These are phyloP conservation scores for Podaxis sp. DNA, from an alignment of 768 basidiomycete genomes.

Conservation along the genomic window DNA sequence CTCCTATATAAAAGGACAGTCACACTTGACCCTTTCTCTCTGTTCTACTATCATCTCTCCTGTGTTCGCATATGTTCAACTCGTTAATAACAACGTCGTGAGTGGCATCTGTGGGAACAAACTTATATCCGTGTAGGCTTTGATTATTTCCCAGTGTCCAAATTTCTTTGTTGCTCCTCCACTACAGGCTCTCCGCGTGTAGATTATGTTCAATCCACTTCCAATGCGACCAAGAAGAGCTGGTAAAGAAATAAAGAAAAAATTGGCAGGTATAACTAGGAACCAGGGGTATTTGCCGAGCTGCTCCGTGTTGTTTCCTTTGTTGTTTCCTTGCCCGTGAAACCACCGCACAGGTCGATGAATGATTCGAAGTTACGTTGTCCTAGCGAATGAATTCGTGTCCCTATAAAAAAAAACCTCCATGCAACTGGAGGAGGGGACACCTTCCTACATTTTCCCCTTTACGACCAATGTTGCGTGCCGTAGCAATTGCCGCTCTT, in stretches of 20 bases:
- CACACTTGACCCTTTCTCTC: too few species aligned
- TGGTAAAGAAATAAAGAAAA: not conserved
- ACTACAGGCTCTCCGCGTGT: too few species aligned
- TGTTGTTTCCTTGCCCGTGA: not conserved
- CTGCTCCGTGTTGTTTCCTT: not conserved
- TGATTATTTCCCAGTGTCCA: constrained; percentile 39
- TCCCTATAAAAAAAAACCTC: not conserved
- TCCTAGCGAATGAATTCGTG: not conserved
- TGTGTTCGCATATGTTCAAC: too few species aligned
- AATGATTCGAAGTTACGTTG: not conserved
- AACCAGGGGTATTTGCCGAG: not conserved
- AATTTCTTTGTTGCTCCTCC: too few species aligned
- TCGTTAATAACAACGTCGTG: too few species aligned
- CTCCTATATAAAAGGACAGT: too few species aligned
- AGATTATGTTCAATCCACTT: constrained; percentile 32
- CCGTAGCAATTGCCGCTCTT: constrained; percentile 24
- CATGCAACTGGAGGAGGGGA: not conserved
- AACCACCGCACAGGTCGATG: too few species aligned
- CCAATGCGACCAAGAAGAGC: constrained; percentile 37
- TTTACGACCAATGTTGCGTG: constrained; percentile 18
- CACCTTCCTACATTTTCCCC: not conserved
- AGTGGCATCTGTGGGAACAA: too few species aligned
- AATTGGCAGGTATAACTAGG: not conserved
- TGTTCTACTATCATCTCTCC: too few species aligned
- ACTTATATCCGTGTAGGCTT: constrained; percentile 22